These are phyloP conservation scores for Yamadazyma membranifaciens DNA, from an alignment of 1,139 yeast genomes.

Conservation along the genomic window DNA sequence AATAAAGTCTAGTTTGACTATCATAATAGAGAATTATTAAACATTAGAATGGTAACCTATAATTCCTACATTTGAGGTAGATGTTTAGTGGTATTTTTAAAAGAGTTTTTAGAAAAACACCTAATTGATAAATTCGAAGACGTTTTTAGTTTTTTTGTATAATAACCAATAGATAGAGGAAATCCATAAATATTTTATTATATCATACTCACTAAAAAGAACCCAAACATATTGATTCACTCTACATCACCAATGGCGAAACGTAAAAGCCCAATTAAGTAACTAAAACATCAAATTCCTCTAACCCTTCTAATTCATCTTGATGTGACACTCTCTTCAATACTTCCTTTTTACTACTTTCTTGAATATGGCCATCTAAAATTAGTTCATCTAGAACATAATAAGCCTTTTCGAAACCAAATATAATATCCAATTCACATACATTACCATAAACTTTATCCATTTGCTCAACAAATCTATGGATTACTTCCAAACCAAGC, in stretches of 20 bases:
- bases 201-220: too few relatives aligned
- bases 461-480: slow-evolving; percentile 94
- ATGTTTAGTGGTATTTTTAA: too few relatives aligned
- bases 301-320: slow-evolving; percentile 58
- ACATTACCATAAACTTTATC: slow-evolving; percentile 97
- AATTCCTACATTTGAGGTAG: too few relatives aligned
- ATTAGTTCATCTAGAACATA: slow-evolving; percentile 87
- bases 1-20: too few relatives aligned
- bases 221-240: too few relatives aligned
- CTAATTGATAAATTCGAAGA: too few relatives aligned
- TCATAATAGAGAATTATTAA: too few relatives aligned
- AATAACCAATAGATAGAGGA: too few relatives aligned
- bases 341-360: slow-evolving; percentile 78
- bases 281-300: slow-evolving; percentile 45
- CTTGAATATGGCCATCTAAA: slow-evolving; percentile 81
- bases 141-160: too few relatives aligned
- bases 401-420: slow-evolving; percentile 92
- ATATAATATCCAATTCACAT: slow-evolving; percentile 88
- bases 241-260: neutral
- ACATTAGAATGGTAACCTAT: too few relatives aligned
- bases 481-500: slow-evolving; percentile 80
- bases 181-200: too few relatives aligned
- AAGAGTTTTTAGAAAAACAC: too few relatives aligned
- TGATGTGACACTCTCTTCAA: slow-evolving; percentile 75
- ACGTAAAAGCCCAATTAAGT: neutral